Evolutionary conservation across 2,329 filamentous ascomycete species (phyloP).

Genomic region (Scopulariopsis brevicaulis): DNA sequence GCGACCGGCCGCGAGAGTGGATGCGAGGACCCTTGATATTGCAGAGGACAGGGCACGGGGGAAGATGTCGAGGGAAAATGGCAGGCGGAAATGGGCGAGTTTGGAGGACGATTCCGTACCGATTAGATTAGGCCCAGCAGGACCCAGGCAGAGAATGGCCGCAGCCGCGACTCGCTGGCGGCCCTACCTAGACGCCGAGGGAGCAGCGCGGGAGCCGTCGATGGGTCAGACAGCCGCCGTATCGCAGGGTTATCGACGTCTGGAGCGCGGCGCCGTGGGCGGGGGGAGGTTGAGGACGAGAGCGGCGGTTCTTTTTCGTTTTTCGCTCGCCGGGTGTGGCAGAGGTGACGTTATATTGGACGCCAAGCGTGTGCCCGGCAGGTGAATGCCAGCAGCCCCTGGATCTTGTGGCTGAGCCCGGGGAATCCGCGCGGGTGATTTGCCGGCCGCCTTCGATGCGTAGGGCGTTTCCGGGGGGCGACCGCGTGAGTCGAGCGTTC

Average conservation of each 20-base stretch:
- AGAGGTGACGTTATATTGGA: constrained; percentile 5
- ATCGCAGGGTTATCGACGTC: not conserved
- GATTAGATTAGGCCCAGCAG: constrained; percentile 4
- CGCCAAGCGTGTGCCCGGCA: constrained; percentile 1
- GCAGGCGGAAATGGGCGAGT: not conserved
- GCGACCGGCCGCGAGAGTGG: not conserved
- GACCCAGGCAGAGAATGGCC: not conserved
- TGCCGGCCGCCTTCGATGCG: not conserved
- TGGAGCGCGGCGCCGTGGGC: not conserved
- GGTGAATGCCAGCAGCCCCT: not conserved
- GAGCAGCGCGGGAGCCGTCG: not conserved
- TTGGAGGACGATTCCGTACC: not conserved
- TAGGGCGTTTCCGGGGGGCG: not conserved
- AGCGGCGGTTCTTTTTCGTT: not conserved
- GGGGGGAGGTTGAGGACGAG: not conserved
- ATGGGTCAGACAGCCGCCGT: not conserved
- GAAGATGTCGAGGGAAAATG: not conserved
- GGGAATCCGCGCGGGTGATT: not conserved
- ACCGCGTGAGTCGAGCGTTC: not conserved
- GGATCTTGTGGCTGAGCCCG: not conserved
- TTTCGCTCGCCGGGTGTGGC: not conserved
- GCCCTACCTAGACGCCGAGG: not conserved
- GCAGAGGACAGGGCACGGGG: not conserved
- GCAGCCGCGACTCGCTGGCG: constrained; percentile 3
- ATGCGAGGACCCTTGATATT: not conserved